Evolutionary conservation across 2,329 filamentous ascomycete species (phyloP).

Genomic region (Botrytis medusae): DNA sequence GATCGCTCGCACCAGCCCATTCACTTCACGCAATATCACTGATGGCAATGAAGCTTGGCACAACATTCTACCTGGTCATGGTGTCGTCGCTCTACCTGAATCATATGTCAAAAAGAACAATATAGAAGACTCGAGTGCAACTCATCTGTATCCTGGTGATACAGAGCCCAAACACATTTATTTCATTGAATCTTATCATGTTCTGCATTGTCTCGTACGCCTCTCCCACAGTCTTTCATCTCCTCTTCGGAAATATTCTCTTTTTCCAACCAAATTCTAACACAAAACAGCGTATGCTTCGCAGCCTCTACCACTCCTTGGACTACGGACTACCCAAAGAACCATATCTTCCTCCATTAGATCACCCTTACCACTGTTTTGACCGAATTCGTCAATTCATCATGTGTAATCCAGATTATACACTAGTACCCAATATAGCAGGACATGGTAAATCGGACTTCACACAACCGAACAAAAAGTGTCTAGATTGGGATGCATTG

Average conservation of each 20-base stretch:
- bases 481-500: slow-evolving; percentile 12
- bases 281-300: slow-evolving; percentile 1
- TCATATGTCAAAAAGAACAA: not conserved
- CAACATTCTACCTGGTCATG: not conserved
- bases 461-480: not conserved
- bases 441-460: not conserved
- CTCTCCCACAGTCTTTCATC: no score
- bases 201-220: slow-evolving; percentile 15
- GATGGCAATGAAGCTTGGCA: slow-evolving; percentile 10
- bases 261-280: not conserved
- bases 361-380: slow-evolving; percentile 22
- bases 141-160: not conserved
- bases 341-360: not conserved
- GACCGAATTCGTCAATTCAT: slow-evolving; percentile 22
- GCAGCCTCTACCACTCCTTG: not conserved
- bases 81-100: not conserved
- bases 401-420: slow-evolving; percentile 24
- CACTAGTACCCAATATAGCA: slow-evolving; percentile 9
- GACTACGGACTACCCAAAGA: not conserved
- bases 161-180: slow-evolving; percentile 8
- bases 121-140: not conserved
- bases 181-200: slow-evolving; percentile 19
- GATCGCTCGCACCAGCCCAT: not conserved
- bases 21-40: not conserved
- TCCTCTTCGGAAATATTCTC: not conserved